Conservation (phyloP, 768 basidiomycete species). For the Mycena haematopus region DNA sequence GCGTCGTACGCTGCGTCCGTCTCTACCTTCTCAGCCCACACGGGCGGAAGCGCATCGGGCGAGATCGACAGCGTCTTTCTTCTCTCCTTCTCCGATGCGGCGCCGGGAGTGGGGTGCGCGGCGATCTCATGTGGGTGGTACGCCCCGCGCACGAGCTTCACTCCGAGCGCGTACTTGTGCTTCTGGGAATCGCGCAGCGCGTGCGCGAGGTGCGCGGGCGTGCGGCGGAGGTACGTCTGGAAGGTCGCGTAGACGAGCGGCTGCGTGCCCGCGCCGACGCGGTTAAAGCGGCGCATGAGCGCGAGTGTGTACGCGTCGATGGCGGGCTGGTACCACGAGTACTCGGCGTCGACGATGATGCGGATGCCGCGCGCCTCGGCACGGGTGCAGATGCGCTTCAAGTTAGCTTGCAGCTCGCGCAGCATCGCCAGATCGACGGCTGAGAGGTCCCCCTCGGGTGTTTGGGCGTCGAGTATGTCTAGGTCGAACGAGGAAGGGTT, state of each 20-base stretch:
- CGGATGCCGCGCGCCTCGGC: conserved; percentile 69
- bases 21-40: conserved; percentile 69
- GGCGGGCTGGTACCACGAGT: conserved; percentile 84
- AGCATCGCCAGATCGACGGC: conserved; percentile 66
- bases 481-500: conserved; percentile 66
- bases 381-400: conserved; percentile 66
- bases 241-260: conserved; percentile 86
- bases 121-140: conserved; percentile 82
- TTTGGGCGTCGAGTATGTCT: conserved; percentile 47
- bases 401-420: conserved; percentile 63
- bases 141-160: conserved; percentile 93
- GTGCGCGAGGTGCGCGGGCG: conserved; percentile 69
- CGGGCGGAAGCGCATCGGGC: conserved; percentile 64
- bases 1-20: conserved; percentile 79
- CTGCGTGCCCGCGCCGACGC: conserved; percentile 35
- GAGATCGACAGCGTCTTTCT: conserved; percentile 55
- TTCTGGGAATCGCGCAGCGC: conserved; percentile 69
- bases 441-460: conserved; percentile 42
- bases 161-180: conserved; percentile 78
- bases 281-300: conserved; percentile 82
- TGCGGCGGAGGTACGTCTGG: conserved; percentile 88
- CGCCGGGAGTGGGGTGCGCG: conserved; percentile 45
- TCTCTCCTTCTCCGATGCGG: background rate
- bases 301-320: conserved; percentile 80
- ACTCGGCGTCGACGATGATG: conserved; percentile 86